Conservation (phyloP, 345 rosid genomes). For the Arabidopsis suecica region DNA sequence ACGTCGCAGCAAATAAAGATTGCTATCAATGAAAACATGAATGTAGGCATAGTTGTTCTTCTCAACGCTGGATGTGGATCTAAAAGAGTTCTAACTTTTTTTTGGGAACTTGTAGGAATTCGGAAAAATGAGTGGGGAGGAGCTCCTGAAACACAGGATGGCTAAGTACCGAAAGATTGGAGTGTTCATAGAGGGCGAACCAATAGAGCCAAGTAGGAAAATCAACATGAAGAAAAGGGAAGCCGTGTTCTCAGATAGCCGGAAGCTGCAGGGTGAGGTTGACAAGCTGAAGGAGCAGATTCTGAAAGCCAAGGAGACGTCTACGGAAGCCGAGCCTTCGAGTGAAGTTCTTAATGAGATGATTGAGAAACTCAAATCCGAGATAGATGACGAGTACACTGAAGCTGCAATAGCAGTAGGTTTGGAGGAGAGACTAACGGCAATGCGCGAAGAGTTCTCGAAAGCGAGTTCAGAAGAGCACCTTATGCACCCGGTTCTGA, state of each 20-base stretch:
- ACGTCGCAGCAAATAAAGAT: conserved; percentile 86
- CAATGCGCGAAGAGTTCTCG: conserved; percentile 57
- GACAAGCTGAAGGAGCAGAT: conserved; percentile 73
- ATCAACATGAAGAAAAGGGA: conserved; percentile 79
- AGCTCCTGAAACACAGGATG: conserved; percentile 71
- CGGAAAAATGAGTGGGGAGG: conserved; percentile 63
- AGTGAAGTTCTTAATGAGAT: conserved; percentile 58
- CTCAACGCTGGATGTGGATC: conserved; percentile 12
- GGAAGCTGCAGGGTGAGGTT: conserved; percentile 67
- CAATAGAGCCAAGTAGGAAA: conserved; percentile 68
- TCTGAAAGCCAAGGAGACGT: conserved; percentile 68
- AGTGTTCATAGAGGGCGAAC: conserved; percentile 67
- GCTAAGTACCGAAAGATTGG: conserved; percentile 88
- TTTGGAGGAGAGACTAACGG: conserved; percentile 55
- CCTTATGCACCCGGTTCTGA: conserved; percentile 60
- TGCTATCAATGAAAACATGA: conserved; percentile 78
- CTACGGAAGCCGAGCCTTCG: conserved; percentile 51
- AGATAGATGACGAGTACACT: conserved; percentile 73
- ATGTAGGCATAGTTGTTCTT: conserved; percentile 56
- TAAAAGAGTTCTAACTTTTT: conserved; percentile 6
- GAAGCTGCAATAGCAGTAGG: conserved; percentile 71
- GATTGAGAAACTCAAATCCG: conserved; percentile 71
- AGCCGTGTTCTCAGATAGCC: conserved; percentile 48
- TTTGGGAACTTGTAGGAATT: conserved; percentile 65
- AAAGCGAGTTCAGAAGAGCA: conserved; percentile 61